These are phyloP conservation scores for Linum tenue DNA, from an alignment of 345 rosid genomes.

Conservation along the genomic window DNA sequence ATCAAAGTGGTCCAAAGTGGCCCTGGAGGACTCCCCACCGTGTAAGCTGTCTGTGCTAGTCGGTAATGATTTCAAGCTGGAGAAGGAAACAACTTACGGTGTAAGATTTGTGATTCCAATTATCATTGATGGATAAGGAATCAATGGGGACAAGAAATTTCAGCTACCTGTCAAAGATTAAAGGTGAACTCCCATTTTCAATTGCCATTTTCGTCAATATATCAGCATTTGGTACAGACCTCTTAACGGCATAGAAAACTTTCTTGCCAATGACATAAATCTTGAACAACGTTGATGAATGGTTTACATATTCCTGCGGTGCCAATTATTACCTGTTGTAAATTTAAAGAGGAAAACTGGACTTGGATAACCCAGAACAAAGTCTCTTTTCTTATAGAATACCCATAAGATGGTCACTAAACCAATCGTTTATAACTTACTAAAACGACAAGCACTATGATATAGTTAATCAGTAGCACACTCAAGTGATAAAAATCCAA, in stretches of 20 bases:
- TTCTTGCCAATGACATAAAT: constrained; percentile 66
- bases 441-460: no score
- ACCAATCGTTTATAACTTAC: neutral
- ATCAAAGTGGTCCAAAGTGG: constrained; percentile 29
- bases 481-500: no score
- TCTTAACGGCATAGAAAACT: constrained; percentile 71
- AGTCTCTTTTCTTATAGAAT: neutral
- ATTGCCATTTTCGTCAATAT: constrained; percentile 40
- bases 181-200: constrained; percentile 41
- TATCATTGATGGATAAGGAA: neutral
- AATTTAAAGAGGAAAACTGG: neutral
- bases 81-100: neutral
- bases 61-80: constrained; percentile 90
- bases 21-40: constrained; percentile 13
- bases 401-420: neutral
- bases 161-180: constrained; percentile 73
- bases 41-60: constrained; percentile 10
- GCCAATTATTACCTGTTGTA: constrained; percentile 13
- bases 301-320: constrained; percentile 86
- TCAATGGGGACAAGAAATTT: constrained; percentile 2
- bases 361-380: neutral
- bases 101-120: constrained; percentile 4
- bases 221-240: constrained; percentile 61
- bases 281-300: constrained; percentile 79
- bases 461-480: no score